A percentile compares a stretch with the other conserved stretches of the same genome.
Evolutionary conservation across 768 basidiomycete genomes (phyloP).

Genomic region (Paxillus ammoniavirescens): DNA sequence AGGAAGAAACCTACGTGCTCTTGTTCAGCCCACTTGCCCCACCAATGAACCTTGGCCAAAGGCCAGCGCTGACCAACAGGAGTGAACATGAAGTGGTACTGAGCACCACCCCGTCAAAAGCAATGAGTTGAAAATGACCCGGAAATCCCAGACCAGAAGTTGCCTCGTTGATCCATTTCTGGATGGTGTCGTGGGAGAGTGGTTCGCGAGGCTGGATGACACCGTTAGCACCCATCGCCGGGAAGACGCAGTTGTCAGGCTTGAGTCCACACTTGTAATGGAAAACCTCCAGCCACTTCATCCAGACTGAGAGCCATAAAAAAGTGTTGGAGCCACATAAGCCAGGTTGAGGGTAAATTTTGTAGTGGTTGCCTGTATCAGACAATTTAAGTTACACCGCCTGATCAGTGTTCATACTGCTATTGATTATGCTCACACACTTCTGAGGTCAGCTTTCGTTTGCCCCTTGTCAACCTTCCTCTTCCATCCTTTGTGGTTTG

Average conservation of each 20-base stretch:
- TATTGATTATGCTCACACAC: not conserved
- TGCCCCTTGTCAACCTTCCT: constrained; percentile 21
- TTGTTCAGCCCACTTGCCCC: constrained; percentile 41
- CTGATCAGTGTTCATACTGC: not conserved
- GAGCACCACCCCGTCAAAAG: not conserved
- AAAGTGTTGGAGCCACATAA: constrained; percentile 29
- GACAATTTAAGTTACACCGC: constrained; percentile 1
- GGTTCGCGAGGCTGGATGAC: constrained; percentile 19
- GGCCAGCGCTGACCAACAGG: constrained; percentile 36
- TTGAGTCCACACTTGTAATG: constrained; percentile 11
- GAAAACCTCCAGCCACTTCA: constrained; percentile 3
- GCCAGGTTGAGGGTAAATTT: constrained; percentile 35
- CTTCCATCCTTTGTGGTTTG: constrained; percentile 25
- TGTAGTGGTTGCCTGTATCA: constrained; percentile 27
- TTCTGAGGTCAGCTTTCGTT: constrained; percentile 18
- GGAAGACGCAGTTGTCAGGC: constrained; percentile 34
- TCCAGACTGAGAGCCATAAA: constrained; percentile 23
- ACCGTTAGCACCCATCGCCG: constrained; percentile 25
- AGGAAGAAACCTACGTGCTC: constrained; percentile 29
- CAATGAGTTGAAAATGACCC: constrained; percentile 27
- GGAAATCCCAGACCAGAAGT: not conserved
- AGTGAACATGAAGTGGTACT: constrained; percentile 27
- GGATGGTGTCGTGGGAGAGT: constrained; percentile 30
- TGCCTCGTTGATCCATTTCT: constrained; percentile 29
- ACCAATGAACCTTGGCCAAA: constrained; percentile 35